Evolutionary conservation across 495 filamentous ascomycete species (phyloP), one percentile per base, ranked within the genome.

Genomic region (Annulohypoxylon bovei): DNA sequence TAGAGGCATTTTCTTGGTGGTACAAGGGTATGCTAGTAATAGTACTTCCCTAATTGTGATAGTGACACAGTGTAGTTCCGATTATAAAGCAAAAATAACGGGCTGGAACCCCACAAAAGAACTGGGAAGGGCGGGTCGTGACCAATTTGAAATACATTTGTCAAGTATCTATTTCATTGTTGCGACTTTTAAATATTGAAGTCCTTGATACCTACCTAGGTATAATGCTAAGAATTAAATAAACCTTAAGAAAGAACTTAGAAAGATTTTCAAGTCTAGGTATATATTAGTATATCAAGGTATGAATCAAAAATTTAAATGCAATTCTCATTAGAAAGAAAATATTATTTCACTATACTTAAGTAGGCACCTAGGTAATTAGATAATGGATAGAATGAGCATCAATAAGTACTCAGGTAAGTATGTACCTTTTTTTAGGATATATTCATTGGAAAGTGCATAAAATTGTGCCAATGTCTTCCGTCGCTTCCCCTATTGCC

Each of bases 391-490:
- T 46, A 18, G 18, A 23, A 20, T 44, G 5, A 20, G 6, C 18
- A 23, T 11, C 3, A 23, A 22, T 5, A 49, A 9, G 44, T 49
- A 49, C 20, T n/a, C 18, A 23, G 20, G 23, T 50, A 50, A 5
- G 8, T n/a, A 25, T 50, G 22, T 30, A 50, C 22, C 18, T 47
- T 47, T 47, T 53, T 16, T 53, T 30, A 30, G 12, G 49, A 16
- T 53, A 25, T 9, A 6, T 16, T 18, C 39, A 32, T 14, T 54
- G 35, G 50, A 28, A 18, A 25, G 20, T 66, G 54, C 40, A 61
- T 62, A 54, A 64, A 68, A 61, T 72, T 68, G 37, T 62, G 59
- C 69, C 64, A 72, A 68, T 68, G 69, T 68, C 64, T 72, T 72
- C 44, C 64, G 14, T n/a, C 8, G 22, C 22, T 71, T 53, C 61